Evolutionary conservation across 805 yeast species (phyloP), one percentile per base, ranked within the genome.

Genomic region (Candida boidinii): DNA sequence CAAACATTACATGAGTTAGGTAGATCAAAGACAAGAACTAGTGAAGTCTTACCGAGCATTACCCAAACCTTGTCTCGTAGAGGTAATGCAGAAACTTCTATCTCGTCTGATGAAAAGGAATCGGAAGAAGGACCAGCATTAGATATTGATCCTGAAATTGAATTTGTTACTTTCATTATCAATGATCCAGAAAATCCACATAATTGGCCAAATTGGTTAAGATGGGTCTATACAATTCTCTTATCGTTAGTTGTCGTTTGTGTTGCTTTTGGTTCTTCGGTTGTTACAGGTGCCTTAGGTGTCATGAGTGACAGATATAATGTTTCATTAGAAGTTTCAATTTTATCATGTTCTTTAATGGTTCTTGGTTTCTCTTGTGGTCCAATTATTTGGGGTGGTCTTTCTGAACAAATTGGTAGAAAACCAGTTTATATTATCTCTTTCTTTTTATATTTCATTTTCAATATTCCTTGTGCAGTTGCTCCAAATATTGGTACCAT

Each of bases 201-300:
- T 49, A 87, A 87, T 56, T 87, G 96, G 96, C 60, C 70, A 17
- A 34, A 61, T 21, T 43, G 45, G 41, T 34, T 54, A 16, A 73
- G 75, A 51, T 77, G 88, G 84, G 3, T 54, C 2, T 83, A 79
- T 51, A 86, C 96, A 0, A 51, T 80, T 20, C 42, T 77, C 8
- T 62, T 84, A 17, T 76, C 95, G 2, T 43, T 74, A 21, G 66
- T 83, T 41, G 96, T 88, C 31, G 78, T 88, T 36, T 73, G 86
- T 48, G 95, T 90, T 20, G 96, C 96, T 2, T 87, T 84, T 54
- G 96, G 96, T 26, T 84, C 95, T 4, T 81, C 96, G 2, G 81
- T 90, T 52, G 80, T 85, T 46, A 79, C 95, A 17, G 94, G 95
- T 45, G 92, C 94, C 28, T 61, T 88, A 30, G 70, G 67, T n/a